phyloP scores from a whole-genome alignment of 495 filamentous ascomycete species.

The Aspergillus avenaceus region DNA sequence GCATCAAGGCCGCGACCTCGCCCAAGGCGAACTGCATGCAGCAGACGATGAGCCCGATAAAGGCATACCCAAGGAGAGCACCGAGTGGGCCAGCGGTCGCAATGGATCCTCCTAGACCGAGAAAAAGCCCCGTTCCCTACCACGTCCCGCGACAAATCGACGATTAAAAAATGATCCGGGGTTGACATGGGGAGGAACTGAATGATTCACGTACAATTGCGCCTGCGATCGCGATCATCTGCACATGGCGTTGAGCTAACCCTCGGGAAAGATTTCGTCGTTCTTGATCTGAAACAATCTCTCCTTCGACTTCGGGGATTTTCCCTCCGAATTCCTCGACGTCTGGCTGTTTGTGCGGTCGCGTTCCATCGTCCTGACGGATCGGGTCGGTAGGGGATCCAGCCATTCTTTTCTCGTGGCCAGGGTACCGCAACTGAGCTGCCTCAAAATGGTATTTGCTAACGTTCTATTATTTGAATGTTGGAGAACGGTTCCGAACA shows the following conservation, averaged over 20 bases:
- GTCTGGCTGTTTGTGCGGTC: neutral
- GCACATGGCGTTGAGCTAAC: conserved; percentile 45
- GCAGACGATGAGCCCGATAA: conserved; percentile 38
- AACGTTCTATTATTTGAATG: too few species aligned
- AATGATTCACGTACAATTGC: conserved; percentile 43
- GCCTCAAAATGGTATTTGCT: too few species aligned
- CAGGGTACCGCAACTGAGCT: too few species aligned
- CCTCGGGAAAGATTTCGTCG: conserved; percentile 25
- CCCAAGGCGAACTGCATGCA: conserved; percentile 38
- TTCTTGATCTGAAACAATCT: conserved; percentile 15
- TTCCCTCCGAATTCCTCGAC: neutral
- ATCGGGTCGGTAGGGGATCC: too few species aligned
- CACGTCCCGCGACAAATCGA: neutral
- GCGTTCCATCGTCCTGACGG: neutral
- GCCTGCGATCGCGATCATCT: conserved; percentile 57
- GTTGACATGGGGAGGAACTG: neutral
- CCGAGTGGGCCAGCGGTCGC: conserved; percentile 56
- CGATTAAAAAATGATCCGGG: neutral
- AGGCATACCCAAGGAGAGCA: conserved; percentile 49
- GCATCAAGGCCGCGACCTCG: conserved; percentile 39
- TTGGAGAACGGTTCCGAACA: too few species aligned
- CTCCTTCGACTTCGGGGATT: neutral
- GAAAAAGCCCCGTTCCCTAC: conserved; percentile 58
- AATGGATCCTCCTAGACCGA: conserved; percentile 56
- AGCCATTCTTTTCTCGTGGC: too few species aligned